phyloP scores from a whole-genome alignment of 768 basidiomycete genomes.

The Lyophyllum decastes region DNA sequence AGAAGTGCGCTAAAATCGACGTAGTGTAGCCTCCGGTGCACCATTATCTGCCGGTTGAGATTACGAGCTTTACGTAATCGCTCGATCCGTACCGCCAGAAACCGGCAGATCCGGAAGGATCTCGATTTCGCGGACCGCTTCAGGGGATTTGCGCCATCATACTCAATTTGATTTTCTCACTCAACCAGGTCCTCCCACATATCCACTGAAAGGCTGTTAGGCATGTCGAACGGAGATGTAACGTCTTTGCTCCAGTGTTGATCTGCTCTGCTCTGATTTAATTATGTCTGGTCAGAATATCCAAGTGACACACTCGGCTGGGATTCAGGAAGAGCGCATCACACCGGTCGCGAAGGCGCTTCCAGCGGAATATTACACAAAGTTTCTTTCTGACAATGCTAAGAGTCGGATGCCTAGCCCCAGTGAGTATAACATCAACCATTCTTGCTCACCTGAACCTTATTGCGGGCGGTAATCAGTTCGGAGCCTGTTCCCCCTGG shows the following conservation, averaged over 20 bases:
- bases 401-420: slow-evolving; percentile 65
- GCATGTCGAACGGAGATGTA: not conserved
- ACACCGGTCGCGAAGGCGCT: slow-evolving; percentile 30
- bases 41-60: too few species aligned
- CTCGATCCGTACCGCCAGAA: too few species aligned
- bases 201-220: not conserved
- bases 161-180: not conserved
- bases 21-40: too few species aligned
- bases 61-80: too few species aligned
- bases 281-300: not conserved
- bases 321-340: not conserved
- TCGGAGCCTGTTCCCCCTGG: slow-evolving; percentile 73
- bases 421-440: slow-evolving; percentile 40
- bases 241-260: not conserved
- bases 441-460: not conserved
- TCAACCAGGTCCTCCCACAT: not conserved
- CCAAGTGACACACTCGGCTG: not conserved
- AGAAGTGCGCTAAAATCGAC: too few species aligned
- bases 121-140: too few species aligned
- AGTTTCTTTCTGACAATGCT: slow-evolving; percentile 63
- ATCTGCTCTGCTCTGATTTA: not conserved
- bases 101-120: too few species aligned
- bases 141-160: too few species aligned
- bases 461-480: slow-evolving; percentile 37
- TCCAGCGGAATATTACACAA: slow-evolving; percentile 54